phyloP scores from a whole-genome alignment of 1,139 yeast genomes.

The Yamadazyma diddensiae region DNA sequence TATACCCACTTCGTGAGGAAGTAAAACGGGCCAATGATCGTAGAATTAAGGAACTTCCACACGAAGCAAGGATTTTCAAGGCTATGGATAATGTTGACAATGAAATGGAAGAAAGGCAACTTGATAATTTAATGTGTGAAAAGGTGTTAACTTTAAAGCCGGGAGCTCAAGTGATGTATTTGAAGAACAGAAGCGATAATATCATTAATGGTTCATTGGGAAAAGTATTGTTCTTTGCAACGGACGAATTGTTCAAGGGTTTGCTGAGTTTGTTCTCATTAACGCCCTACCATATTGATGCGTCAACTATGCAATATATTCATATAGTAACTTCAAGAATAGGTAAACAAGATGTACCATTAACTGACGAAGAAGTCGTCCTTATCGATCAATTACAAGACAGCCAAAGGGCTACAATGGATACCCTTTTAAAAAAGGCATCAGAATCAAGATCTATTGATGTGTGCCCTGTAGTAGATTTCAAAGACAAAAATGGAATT shows the following conservation, averaged over 20 bases:
- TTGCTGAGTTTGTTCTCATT: conserved; percentile 27
- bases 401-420: conserved; percentile 24
- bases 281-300: conserved; percentile 21
- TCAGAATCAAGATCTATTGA: conserved; percentile 23
- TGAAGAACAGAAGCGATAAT: conserved; percentile 41
- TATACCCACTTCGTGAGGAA: conserved; percentile 71
- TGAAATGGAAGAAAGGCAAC: conserved; percentile 20
- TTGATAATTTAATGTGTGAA: conserved; percentile 50
- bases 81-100: conserved; percentile 45
- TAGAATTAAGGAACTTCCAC: conserved; percentile 37
- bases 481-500: conserved; percentile 36
- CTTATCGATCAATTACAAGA: conserved; percentile 25
- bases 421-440: conserved; percentile 32
- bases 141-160: conserved; percentile 43
- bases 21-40: conserved; percentile 66
- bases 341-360: conserved; percentile 13
- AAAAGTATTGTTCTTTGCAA: conserved; percentile 61
- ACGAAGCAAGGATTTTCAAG: conserved; percentile 42
- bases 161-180: conserved; percentile 62
- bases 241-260: conserved; percentile 25
- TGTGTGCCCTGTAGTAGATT: conserved; percentile 56
- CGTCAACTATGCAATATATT: conserved; percentile 21
- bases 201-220: conserved; percentile 62
- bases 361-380: conserved; percentile 44
- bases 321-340: conserved; percentile 24